Evolutionary conservation across 495 filamentous ascomycete genomes (phyloP).

Genomic region (Pyrenula aspistea): DNA sequence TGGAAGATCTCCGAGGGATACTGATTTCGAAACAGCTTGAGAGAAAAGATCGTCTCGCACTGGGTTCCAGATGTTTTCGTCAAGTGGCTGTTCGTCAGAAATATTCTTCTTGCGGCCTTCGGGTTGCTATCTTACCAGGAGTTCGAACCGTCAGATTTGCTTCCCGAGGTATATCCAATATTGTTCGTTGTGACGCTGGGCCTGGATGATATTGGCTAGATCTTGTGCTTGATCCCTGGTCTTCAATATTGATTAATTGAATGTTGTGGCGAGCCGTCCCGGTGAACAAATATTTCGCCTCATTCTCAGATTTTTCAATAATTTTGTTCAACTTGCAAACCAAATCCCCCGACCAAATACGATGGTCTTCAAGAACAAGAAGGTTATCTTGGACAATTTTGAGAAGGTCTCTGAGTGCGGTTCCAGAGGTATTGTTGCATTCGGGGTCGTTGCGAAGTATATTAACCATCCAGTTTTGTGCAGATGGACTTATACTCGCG

Average conservation of each 20-base stretch:
- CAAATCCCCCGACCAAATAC: neutral
- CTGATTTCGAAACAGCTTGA: neutral
- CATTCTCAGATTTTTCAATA: neutral
- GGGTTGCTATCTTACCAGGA: no score
- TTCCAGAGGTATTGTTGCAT: neutral
- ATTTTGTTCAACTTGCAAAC: neutral
- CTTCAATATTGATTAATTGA: neutral
- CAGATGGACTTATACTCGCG: neutral
- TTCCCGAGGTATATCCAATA: neutral
- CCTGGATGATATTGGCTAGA: neutral
- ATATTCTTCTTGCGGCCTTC: neutral
- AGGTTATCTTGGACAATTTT: neutral
- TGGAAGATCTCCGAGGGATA: neutral
- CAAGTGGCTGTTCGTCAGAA: neutral
- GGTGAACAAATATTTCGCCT: neutral
- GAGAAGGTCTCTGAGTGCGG: neutral
- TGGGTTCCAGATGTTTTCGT: neutral
- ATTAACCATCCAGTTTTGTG: neutral
- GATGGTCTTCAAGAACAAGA: neutral
- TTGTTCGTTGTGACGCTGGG: neutral
- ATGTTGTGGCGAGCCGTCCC: neutral
- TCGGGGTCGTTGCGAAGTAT: constrained; percentile 1
- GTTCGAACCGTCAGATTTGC: neutral
- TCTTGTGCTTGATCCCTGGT: neutral
- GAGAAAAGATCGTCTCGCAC: neutral